phyloP scores from a whole-genome alignment of 768 basidiomycete genomes.

The Paxillus ammoniavirescens region DNA sequence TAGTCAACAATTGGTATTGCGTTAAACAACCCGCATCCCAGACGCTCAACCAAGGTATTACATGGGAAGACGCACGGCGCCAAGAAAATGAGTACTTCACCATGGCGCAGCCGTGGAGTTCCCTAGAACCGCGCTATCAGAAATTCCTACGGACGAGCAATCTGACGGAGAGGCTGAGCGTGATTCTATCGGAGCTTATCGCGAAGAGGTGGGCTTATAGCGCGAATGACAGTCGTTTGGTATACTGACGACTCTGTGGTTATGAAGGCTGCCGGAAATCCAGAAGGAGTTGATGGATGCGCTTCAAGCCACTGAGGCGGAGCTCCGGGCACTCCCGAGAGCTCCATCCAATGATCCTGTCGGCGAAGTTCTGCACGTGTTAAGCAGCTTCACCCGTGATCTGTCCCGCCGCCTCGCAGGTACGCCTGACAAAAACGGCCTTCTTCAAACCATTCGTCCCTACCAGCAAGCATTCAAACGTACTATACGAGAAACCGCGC shows the following conservation, averaged over 20 bases:
- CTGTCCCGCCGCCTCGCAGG: constrained; percentile 50
- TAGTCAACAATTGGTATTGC: constrained; percentile 34
- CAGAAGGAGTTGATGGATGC: constrained; percentile 53
- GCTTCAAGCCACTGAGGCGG: constrained; percentile 38
- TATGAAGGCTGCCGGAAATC: constrained; percentile 57
- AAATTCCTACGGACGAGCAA: constrained; percentile 55
- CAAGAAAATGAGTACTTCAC: constrained; percentile 60
- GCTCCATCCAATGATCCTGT: constrained; percentile 56
- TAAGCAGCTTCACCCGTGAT: constrained; percentile 47
- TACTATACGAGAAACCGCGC: constrained; percentile 52
- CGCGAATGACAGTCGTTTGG: not conserved
- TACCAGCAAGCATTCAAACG: constrained; percentile 46
- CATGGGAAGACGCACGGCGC: constrained; percentile 60
- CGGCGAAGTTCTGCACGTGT: constrained; percentile 50
- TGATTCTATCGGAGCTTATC: constrained; percentile 62
- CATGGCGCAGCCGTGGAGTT: constrained; percentile 50
- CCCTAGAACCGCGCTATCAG: constrained; percentile 48
- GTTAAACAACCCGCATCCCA: constrained; percentile 40
- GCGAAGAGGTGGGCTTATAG: constrained; percentile 46
- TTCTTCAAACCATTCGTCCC: constrained; percentile 56
- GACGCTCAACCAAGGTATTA: constrained; percentile 20
- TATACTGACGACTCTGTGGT: not conserved
- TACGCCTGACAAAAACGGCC: constrained; percentile 46
- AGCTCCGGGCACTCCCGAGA: constrained; percentile 39
- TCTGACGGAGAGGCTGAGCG: constrained; percentile 56